phyloP scores from a whole-genome alignment of 257 asterid species.

The Solanum tacnaense region DNA sequence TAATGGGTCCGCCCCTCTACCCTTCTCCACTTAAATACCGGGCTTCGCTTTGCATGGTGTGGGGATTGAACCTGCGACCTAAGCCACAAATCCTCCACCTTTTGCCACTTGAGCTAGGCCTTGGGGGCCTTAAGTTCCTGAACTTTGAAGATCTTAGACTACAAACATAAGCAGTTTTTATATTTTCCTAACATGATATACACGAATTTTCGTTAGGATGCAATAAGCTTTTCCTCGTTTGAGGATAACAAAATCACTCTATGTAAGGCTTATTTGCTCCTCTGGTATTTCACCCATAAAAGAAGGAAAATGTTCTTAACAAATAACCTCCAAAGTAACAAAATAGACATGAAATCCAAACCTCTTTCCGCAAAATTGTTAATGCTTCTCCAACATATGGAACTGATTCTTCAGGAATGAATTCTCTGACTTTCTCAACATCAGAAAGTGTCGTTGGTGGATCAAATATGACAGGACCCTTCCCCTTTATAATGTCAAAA shows the following conservation, averaged over 20 bases:
- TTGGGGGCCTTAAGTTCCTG: not conserved
- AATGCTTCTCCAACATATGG: slow-evolving; percentile 97
- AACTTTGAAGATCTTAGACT: not conserved
- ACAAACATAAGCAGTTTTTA: not conserved
- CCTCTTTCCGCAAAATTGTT: slow-evolving; percentile 88
- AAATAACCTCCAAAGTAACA: not conserved
- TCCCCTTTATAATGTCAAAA: slow-evolving; percentile 90
- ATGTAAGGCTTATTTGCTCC: not conserved
- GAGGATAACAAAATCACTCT: not conserved
- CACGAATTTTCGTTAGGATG: not conserved
- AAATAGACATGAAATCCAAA: slow-evolving; percentile 4
- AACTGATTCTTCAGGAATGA: slow-evolving; percentile 77
- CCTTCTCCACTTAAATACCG: too few species aligned
- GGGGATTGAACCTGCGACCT: too few species aligned
- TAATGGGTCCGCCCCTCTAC: too few species aligned
- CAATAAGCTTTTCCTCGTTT: not conserved
- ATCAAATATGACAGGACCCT: slow-evolving; percentile 92
- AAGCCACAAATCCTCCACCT: too few species aligned
- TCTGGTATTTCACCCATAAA: not conserved
- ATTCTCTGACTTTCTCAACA: slow-evolving; percentile 83
- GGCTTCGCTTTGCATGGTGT: too few species aligned
- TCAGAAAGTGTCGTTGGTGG: slow-evolving; percentile 54
- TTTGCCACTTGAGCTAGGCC: too few species aligned
- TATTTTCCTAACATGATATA: not conserved
- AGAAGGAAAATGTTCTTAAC: not conserved